These are phyloP conservation scores for Lachancea sp. DNA, from an alignment of 805 yeast species.

Conservation along the genomic window DNA sequence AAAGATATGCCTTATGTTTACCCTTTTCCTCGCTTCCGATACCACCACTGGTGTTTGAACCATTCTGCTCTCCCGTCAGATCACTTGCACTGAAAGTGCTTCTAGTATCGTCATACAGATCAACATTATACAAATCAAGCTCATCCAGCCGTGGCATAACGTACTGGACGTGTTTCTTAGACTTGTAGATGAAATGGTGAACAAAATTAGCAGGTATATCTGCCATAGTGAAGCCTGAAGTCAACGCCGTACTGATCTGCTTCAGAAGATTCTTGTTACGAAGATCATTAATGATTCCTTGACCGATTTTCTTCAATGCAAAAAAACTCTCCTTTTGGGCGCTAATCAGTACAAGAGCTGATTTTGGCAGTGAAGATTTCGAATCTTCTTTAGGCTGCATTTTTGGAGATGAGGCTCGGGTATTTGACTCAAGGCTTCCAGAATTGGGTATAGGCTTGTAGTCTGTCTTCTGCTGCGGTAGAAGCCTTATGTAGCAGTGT, in stretches of 20 bases:
- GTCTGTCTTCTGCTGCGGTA: conserved; percentile 33
- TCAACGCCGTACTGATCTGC: conserved; percentile 34
- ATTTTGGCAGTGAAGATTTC: neutral
- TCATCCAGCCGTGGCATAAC: conserved; percentile 21
- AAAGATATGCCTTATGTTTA: conserved; percentile 15
- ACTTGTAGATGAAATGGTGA: conserved; percentile 76
- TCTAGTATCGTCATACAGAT: conserved; percentile 5
- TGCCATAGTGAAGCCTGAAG: conserved; percentile 37
- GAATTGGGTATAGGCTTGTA: neutral
- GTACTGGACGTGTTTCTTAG: conserved; percentile 53
- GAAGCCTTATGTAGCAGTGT: conserved; percentile 67
- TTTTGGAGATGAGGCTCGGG: neutral
- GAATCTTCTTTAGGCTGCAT: neutral
- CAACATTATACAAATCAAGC: conserved; percentile 10
- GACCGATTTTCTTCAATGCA: conserved; percentile 58
- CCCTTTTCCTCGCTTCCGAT: neutral
- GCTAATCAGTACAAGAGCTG: conserved; percentile 40
- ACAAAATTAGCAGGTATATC: conserved; percentile 54
- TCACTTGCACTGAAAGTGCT: neutral
- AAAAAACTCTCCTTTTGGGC: conserved; percentile 71
- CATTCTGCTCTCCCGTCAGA: conserved; percentile 4
- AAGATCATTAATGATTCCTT: conserved; percentile 35
- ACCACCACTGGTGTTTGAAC: neutral
- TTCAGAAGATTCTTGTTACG: conserved; percentile 33
- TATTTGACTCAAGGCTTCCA: neutral